Conservation (phyloP, 2,329 filamentous ascomycete genomes). For the Penicillium sp. region DNA sequence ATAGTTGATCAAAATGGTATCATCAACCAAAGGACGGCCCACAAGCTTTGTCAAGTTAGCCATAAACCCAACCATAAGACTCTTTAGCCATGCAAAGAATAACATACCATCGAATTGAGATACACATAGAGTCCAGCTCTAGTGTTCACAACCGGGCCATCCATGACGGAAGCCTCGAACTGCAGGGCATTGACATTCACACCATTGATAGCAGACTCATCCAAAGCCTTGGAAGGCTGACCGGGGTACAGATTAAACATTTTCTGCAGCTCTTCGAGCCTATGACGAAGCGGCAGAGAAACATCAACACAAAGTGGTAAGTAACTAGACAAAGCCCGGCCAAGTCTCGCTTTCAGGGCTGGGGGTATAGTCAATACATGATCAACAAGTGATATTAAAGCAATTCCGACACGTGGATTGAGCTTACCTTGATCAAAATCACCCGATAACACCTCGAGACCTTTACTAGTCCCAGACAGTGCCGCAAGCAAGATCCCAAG, state of each 20-base stretch:
- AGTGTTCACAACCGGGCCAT: conserved; percentile 69
- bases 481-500: conserved; percentile 42
- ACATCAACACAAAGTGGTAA: conserved; percentile 41
- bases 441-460: conserved; percentile 36
- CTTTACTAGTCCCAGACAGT: conserved; percentile 37
- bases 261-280: conserved; percentile 42
- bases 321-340: conserved; percentile 40
- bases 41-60: conserved; percentile 60
- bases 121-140: conserved; percentile 82
- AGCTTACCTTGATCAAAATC: conserved; percentile 34
- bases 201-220: conserved; percentile 42
- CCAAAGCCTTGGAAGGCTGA: conserved; percentile 41
- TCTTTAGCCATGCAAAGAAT: not conserved
- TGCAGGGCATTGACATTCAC: conserved; percentile 49
- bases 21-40: conserved; percentile 78
- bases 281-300: conserved; percentile 38
- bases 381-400: not conserved
- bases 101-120: conserved; percentile 68
- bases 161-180: conserved; percentile 54
- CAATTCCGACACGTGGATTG: not conserved
- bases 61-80: not conserved
- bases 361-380: conserved; percentile 6
- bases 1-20: conserved; percentile 71
- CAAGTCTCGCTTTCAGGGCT: conserved; percentile 38
- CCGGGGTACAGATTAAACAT: conserved; percentile 43